Base-by-base conservation (phyloP, 768 basidiomycete species). In the Podaxis pistillaris region DNA sequence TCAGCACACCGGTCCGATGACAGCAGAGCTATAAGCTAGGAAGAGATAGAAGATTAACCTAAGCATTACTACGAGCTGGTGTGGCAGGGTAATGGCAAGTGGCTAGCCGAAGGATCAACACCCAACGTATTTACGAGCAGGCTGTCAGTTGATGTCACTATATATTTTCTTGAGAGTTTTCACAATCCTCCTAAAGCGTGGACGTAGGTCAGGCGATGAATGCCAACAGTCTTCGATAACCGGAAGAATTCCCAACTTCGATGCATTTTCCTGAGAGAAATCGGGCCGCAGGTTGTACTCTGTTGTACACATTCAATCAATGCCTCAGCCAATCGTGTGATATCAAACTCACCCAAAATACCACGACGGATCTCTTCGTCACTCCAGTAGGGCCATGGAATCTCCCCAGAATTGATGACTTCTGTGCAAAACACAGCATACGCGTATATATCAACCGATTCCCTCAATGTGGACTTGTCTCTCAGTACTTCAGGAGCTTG, bases 341-440 rank as follows among this genome's bases (percentile, higher is more conserved):
- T 19, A 33, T 37, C 37, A 40, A 40, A 69, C 22, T 51, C 30
- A 83, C 82, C 66, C 2, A 79, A 63, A 2, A 86, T 82, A 9
- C 80, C 75, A 56, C 72, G 72, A 26, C 70, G 70, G 24, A 86
- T 79, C 0, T 74, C 68, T 3, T 74, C 72, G 51, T 85, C 81
- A 53, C 81, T 76, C 60, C 76, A 68, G 1, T 71, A 60, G 1
- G 73, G 70, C 81, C 82, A 85, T 0, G 86, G 83, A 51, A 84
- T 70, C 50, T 79, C 76, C 13, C 84, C 85, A 69, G 81, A 79
- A 0, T 79, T 76, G 33, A 86, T 70, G 59, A 86, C 80, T 68
- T 86, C 86, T 6, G 80, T 68, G 53, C 85, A 86, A 60, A 75
- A 78, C 52, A 88, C 83, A 0, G 82, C 81, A 64, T 81, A 89